Base-by-base conservation (phyloP, 1,284 basidiomycete species). In the Tilletia horrida region DNA sequence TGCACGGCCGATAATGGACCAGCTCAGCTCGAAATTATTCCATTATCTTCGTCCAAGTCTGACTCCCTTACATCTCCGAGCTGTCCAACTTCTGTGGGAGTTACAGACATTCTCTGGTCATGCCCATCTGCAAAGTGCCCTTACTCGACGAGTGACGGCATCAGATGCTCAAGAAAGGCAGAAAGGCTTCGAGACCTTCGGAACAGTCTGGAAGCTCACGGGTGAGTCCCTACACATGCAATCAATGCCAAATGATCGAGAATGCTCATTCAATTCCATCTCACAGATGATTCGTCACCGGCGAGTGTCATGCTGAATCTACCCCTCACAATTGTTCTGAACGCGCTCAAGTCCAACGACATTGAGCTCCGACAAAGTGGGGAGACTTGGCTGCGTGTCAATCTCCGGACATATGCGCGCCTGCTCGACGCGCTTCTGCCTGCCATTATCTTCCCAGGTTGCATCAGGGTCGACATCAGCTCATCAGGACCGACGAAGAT, bases 241-340 rank as follows among this genome's bases (percentile, higher is more conserved):
- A 13, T 52, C 50, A 25, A 27, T 6, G 23, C 7, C 21, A 35
- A 75, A 75, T 43, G n/a, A n/a, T n/a, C n/a, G n/a, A n/a, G n/a
- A 65, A 47, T 63, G 3, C 13, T 57, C 40, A 35, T n/a, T 21
- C 21, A 8, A 3, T 21, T 13, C 14, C 21, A 27, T 27, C 16
- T 11, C 23, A 18, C 73, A 93, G 93, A 96, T 80, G 94, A 96
- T 75, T 85, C 86, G 63, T 83, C 88, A 67, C 83, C 90, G 0
- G 92, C 92, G 43, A 92, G 92, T 0, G 89, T 91, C 76, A 85
- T 86, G 35, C 88, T 95, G 76, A 89, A 89, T 73, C 85, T 90
- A 0, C 94, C 94, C 0, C 86, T 97, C 86, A 89, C 93, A 84
- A 87, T 90, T 62, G 87, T 96, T 14, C 83, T 98, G 48, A 93